phyloP scores from a whole-genome alignment of 495 filamentous ascomycete genomes.

The Acidiella bohemica region DNA sequence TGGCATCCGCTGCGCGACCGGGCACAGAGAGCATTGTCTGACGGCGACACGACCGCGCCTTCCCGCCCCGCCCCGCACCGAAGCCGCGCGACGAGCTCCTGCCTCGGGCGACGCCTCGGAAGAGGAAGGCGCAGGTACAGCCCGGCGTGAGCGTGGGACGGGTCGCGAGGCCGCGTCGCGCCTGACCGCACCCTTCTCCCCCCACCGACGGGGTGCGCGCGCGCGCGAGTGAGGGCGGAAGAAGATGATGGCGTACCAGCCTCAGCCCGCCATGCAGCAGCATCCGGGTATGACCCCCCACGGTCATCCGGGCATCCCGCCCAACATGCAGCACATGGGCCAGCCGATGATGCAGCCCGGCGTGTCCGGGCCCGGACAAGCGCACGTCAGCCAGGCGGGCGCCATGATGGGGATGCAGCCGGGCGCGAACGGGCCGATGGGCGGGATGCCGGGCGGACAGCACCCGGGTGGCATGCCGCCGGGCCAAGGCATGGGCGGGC shows the following conservation, averaged over 20 bases:
- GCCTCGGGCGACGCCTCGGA: no score
- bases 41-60: no score
- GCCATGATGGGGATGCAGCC: conserved; percentile 80
- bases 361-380: conserved; percentile 64
- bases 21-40: no score
- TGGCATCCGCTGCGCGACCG: no score
- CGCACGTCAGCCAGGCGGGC: conserved; percentile 65
- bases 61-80: no score
- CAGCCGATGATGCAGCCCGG: conserved; percentile 76
- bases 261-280: conserved; percentile 45
- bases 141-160: no score
- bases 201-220: no score
- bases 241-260: conserved; percentile 39
- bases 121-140: no score
- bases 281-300: conserved; percentile 48
- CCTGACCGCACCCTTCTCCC: no score
- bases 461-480: conserved; percentile 10
- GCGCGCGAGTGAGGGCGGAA: no score
- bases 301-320: conserved; percentile 50
- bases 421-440: conserved; percentile 34
- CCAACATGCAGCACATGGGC: conserved; percentile 48
- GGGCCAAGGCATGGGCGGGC: conserved; percentile 14
- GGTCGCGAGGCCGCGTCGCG: no score
- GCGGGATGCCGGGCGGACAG: conserved; percentile 31
- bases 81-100: no score